phyloP scores from a whole-genome alignment of 352 stramenopile genomes.

The Phytophthora citricola region DNA sequence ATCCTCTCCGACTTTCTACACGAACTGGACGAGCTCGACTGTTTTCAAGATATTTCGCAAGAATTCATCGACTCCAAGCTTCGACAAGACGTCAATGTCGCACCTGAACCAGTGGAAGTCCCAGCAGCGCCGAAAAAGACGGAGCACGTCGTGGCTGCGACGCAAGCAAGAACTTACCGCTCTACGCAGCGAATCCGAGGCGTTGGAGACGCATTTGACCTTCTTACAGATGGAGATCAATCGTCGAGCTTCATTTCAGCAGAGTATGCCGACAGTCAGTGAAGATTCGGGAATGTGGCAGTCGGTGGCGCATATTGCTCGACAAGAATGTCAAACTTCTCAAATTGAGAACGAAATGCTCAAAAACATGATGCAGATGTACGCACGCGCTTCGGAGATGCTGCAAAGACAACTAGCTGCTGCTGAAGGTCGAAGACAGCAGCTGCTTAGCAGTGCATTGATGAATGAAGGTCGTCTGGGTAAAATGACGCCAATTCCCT shows the following conservation, averaged over 20 bases:
- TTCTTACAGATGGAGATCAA: conserved; percentile 7
- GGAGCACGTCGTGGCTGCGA: conserved; percentile 37
- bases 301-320: conserved; percentile 17
- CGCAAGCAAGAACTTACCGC: conserved; percentile 29
- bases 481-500: conserved; percentile 1
- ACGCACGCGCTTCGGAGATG: conserved; percentile 1
- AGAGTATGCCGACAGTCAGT: not conserved
- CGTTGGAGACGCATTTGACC: conserved; percentile 1
- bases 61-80: not conserved
- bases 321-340: conserved; percentile 10
- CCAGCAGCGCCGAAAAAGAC: not conserved
- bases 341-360: conserved; percentile 17
- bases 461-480: conserved; percentile 10
- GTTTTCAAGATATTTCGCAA: not conserved
- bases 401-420: conserved; percentile 10
- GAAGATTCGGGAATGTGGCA: conserved; percentile 20
- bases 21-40: conserved; percentile 28
- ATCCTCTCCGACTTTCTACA: conserved; percentile 25
- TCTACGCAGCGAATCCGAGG: conserved; percentile 19
- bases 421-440: conserved; percentile 1
- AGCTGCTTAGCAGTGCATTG: not conserved
- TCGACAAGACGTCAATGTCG: not conserved
- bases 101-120: not conserved
- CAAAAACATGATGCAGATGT: conserved; percentile 11
- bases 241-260: not conserved